These are phyloP conservation scores for Phyllosticta citrichinensis DNA, from an alignment of 2,329 filamentous ascomycete species.

Conservation along the genomic window DNA sequence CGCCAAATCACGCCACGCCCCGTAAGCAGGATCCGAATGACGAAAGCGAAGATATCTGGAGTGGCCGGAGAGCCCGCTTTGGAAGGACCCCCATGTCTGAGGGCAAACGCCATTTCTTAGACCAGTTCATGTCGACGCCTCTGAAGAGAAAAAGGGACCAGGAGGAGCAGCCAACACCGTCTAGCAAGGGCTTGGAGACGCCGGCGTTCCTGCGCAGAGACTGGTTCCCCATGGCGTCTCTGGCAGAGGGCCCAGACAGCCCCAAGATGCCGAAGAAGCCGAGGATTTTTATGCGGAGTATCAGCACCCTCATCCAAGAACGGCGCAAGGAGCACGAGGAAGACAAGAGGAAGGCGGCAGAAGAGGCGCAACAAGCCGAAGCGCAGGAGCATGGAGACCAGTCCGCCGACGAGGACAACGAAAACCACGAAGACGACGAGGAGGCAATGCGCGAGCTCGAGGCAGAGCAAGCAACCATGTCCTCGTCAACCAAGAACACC, in stretches of 20 bases:
- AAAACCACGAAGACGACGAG: slow-evolving; percentile 59
- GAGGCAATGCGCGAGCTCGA: slow-evolving; percentile 67
- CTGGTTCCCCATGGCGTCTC: slow-evolving; percentile 37
- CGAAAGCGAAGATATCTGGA: slow-evolving; percentile 20
- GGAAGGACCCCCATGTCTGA: slow-evolving; percentile 41
- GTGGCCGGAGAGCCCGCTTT: slow-evolving; percentile 19
- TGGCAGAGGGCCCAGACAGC: slow-evolving; percentile 42
- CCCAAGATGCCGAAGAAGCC: slow-evolving; percentile 44
- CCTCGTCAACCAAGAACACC: slow-evolving; percentile 18
- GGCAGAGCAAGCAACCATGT: slow-evolving; percentile 26
- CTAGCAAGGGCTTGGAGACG: slow-evolving; percentile 42
- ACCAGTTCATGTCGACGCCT: slow-evolving; percentile 54
- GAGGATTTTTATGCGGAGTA: not conserved
- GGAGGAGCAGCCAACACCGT: slow-evolving; percentile 26
- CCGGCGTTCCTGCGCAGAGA: slow-evolving; percentile 58
- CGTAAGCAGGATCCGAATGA: slow-evolving; percentile 20
- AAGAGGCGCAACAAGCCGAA: slow-evolving; percentile 45
- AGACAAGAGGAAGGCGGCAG: slow-evolving; percentile 26
- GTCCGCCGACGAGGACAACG: slow-evolving; percentile 34
- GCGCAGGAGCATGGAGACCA: slow-evolving; percentile 47
- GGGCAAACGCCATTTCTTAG: slow-evolving; percentile 51
- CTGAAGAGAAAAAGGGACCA: slow-evolving; percentile 39
- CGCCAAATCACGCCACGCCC: slow-evolving; percentile 29
- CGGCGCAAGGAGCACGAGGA: slow-evolving; percentile 17
- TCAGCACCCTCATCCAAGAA: slow-evolving; percentile 10